Evolutionary conservation across 2,329 filamentous ascomycete species (phyloP).

Genomic region (Podosphaera xanthii): DNA sequence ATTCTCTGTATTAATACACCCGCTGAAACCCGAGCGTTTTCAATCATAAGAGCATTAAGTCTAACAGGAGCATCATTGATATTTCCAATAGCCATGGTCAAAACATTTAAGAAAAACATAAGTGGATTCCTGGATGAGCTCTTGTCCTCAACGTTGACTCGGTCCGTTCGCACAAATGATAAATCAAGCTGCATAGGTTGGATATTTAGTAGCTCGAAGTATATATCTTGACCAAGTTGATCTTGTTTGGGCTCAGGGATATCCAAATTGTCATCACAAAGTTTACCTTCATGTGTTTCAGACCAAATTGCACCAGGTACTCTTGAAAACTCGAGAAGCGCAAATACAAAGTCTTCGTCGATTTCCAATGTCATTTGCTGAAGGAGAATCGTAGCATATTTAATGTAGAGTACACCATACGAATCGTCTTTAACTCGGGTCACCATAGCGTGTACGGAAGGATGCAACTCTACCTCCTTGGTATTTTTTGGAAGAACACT

Average conservation of each 20-base stretch:
- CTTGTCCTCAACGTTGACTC: conserved; percentile 89
- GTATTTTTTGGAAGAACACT: conserved; percentile 95
- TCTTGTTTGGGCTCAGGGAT: conserved; percentile 79
- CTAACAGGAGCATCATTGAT: conserved; percentile 93
- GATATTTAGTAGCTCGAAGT: conserved; percentile 90
- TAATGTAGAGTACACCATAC: conserved; percentile 94
- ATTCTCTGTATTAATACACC: conserved; percentile 67
- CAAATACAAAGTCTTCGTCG: conserved; percentile 95
- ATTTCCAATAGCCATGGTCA: conserved; percentile 98
- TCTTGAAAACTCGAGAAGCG: conserved; percentile 82
- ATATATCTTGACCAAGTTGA: conserved; percentile 76
- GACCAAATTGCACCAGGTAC: conserved; percentile 77
- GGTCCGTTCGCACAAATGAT: conserved; percentile 89
- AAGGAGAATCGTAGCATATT: conserved; percentile 79
- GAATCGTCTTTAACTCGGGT: conserved; percentile 95
- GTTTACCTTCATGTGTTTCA: conserved; percentile 49
- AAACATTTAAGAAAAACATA: conserved; percentile 96
- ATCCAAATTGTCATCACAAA: conserved; percentile 76
- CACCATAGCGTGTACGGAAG: conserved; percentile 76
- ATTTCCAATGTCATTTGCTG: conserved; percentile 98
- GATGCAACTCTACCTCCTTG: conserved; percentile 81
- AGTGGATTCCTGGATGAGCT: conserved; percentile 76
- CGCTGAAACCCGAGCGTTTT: conserved; percentile 82
- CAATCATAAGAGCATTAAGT: conserved; percentile 79
- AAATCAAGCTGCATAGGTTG: conserved; percentile 96